Percentiles rank a stretch among this genome's conserved stretches.
These are phyloP conservation scores for Exsudoporus frostii DNA, from an alignment of 768 basidiomycete genomes.

Conservation along the genomic window DNA sequence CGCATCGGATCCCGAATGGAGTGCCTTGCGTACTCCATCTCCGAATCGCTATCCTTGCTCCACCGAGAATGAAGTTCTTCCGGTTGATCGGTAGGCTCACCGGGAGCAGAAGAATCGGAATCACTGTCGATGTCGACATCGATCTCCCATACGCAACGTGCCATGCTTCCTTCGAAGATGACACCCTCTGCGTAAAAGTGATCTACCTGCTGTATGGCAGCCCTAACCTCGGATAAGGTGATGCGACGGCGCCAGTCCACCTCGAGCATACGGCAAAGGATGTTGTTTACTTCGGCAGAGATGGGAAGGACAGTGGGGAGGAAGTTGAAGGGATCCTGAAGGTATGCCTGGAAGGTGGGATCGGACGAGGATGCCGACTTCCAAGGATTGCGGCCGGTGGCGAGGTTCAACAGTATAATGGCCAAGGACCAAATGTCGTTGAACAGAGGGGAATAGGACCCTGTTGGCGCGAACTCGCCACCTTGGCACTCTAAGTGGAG, in stretches of 20 bases:
- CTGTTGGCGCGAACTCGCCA: slow-evolving; percentile 57
- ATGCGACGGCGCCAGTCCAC: slow-evolving; percentile 59
- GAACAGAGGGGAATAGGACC: slow-evolving; percentile 77
- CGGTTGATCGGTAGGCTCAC: slow-evolving; percentile 36
- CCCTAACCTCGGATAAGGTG: slow-evolving; percentile 48
- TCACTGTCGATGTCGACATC: slow-evolving; percentile 64
- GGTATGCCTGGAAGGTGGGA: slow-evolving; percentile 86
- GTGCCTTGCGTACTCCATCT: slow-evolving; percentile 33
- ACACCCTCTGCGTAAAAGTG: slow-evolving; percentile 74
- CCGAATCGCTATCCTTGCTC: slow-evolving; percentile 50
- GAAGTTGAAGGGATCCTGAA: slow-evolving; percentile 72
- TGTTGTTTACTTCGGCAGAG: slow-evolving; percentile 65
- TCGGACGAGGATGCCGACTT: slow-evolving; percentile 80
- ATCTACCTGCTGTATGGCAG: slow-evolving; percentile 51
- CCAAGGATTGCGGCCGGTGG: slow-evolving; percentile 96
- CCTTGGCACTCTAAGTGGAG: slow-evolving; percentile 75
- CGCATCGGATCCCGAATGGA: slow-evolving; percentile 30
- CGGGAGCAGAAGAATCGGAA: slow-evolving; percentile 53
- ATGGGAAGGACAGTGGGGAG: slow-evolving; percentile 85
- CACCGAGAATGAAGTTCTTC: slow-evolving; percentile 50
- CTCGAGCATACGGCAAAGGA: slow-evolving; percentile 71
- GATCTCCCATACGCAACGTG: slow-evolving; percentile 74
- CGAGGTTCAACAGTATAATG: slow-evolving; percentile 93
- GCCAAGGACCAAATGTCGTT: slow-evolving; percentile 98
- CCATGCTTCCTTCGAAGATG: slow-evolving; percentile 78